Percentiles rank a stretch among this genome's conserved stretches.
Conservation (phyloP, 805 yeast genomes). For the Komagataella populi region DNA sequence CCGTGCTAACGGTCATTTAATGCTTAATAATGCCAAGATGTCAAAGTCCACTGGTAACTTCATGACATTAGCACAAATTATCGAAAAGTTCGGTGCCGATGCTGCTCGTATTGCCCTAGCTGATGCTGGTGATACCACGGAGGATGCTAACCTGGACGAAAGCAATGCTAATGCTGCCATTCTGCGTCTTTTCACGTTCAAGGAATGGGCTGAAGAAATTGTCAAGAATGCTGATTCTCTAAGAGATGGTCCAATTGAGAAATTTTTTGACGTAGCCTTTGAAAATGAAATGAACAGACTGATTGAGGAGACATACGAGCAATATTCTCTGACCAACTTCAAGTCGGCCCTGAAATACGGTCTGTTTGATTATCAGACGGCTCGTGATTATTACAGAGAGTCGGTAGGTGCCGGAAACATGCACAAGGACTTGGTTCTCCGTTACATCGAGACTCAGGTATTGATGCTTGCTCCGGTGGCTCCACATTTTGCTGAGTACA, state of each 20-base stretch:
- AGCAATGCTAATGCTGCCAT: slow-evolving; percentile 95
- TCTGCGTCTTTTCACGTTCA: slow-evolving; percentile 78
- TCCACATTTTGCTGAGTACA: slow-evolving; percentile 88
- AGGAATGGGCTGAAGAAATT: slow-evolving; percentile 89
- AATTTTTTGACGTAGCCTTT: slow-evolving; percentile 78
- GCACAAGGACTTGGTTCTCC: slow-evolving; percentile 72
- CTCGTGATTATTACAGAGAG: slow-evolving; percentile 95
- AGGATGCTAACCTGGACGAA: slow-evolving; percentile 97
- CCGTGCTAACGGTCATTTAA: slow-evolving; percentile 89
- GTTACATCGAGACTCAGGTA: slow-evolving; percentile 79
- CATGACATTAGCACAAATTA: slow-evolving; percentile 75
- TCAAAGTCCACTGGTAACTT: slow-evolving; percentile 96
- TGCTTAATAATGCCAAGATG: slow-evolving; percentile 96
- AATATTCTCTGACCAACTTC: slow-evolving; percentile 62
- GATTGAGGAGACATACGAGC: slow-evolving; percentile 58
- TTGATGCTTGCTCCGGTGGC: slow-evolving; percentile 83
- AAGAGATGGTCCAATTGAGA: slow-evolving; percentile 41
- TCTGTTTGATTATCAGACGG: slow-evolving; percentile 84
- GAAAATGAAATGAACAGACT: slow-evolving; percentile 86
- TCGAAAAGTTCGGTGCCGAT: slow-evolving; percentile 90
- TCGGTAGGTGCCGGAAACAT: slow-evolving; percentile 36
- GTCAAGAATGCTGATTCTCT: slow-evolving; percentile 35
- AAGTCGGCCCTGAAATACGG: slow-evolving; percentile 86
- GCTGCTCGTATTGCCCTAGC: slow-evolving; percentile 96
- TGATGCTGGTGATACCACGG: slow-evolving; percentile 95